Evolutionary conservation across 495 filamentous ascomycete genomes (phyloP).

Genomic region (Penicillium odoratum): DNA sequence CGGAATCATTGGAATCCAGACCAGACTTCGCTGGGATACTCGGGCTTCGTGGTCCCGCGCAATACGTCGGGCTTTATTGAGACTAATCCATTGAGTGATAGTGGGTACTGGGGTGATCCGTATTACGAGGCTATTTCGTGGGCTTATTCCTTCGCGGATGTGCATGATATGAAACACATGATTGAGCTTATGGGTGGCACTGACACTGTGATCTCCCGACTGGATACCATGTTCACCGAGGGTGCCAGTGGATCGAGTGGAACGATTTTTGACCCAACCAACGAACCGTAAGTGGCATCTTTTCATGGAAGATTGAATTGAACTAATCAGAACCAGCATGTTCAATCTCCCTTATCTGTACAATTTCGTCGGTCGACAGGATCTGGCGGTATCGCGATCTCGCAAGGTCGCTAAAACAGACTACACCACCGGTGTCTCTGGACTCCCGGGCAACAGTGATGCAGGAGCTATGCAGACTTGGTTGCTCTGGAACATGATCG

Average conservation of each 20-base stretch:
- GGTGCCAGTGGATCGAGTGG: constrained; percentile 51
- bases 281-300: constrained; percentile 54
- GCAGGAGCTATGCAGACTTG: constrained; percentile 62
- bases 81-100: constrained; percentile 52
- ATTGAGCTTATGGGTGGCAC: constrained; percentile 58
- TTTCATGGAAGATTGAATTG: constrained; percentile 6
- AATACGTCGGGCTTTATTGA: constrained; percentile 54
- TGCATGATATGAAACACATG: constrained; percentile 65
- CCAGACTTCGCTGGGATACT: constrained; percentile 53
- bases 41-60: constrained; percentile 66
- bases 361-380: constrained; percentile 64
- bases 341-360: constrained; percentile 72
- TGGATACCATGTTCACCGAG: constrained; percentile 47
- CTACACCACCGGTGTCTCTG: constrained; percentile 36
- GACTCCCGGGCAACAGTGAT: constrained; percentile 59
- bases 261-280: constrained; percentile 66
- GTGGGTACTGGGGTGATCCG: constrained; percentile 63
- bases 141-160: constrained; percentile 68
- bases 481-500: constrained; percentile 62
- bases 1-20: constrained; percentile 68
- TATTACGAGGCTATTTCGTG: constrained; percentile 68
- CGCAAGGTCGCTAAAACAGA: constrained; percentile 40
- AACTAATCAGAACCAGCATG: constrained; percentile 30
- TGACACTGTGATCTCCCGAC: constrained; percentile 29
- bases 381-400: constrained; percentile 43